These are phyloP conservation scores for Neurospora pannonica DNA, from an alignment of 495 filamentous ascomycete genomes.

Conservation along the genomic window DNA sequence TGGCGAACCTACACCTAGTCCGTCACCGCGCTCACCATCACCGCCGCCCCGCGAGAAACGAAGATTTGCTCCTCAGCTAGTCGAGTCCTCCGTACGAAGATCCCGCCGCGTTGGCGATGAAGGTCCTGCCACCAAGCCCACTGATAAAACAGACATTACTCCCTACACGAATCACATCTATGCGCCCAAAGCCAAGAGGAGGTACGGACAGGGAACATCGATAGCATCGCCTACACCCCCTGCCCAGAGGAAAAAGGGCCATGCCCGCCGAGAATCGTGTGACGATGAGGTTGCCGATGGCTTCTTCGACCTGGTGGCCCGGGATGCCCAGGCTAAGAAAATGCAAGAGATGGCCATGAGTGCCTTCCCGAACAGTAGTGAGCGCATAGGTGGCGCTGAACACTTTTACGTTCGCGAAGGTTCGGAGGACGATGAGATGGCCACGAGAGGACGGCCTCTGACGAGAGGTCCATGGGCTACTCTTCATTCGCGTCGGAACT, in stretches of 20 bases:
- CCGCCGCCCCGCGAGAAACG: conserved; percentile 28
- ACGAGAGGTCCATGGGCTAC: conserved; percentile 27
- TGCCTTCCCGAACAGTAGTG: conserved; percentile 38
- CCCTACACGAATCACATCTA: conserved; percentile 51
- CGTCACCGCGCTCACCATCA: conserved; percentile 34
- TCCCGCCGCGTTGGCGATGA: conserved; percentile 43
- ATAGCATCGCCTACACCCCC: conserved; percentile 6
- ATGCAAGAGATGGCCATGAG: conserved; percentile 39
- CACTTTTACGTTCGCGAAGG: conserved; percentile 46
- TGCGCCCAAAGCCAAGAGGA: conserved; percentile 30
- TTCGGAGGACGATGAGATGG: conserved; percentile 33
- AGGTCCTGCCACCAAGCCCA: conserved; percentile 38
- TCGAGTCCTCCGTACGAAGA: conserved; percentile 54
- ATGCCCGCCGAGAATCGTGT: conserved; percentile 46
- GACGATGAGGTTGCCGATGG: conserved; percentile 66
- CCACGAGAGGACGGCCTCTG: conserved; percentile 17
- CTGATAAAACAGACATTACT: conserved; percentile 50
- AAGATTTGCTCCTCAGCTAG: conserved; percentile 53
- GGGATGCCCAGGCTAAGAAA: conserved; percentile 60
- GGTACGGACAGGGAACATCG: conserved; percentile 19
- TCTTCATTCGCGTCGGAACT: conserved; percentile 30
- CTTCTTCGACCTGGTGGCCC: conserved; percentile 64
- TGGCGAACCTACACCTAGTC: conserved; percentile 41
- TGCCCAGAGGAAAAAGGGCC: conserved; percentile 9
- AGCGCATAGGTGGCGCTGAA: conserved; percentile 40